These are phyloP conservation scores for Trematosphaeria pertusa DNA, from an alignment of 2,329 filamentous ascomycete genomes.

Conservation along the genomic window DNA sequence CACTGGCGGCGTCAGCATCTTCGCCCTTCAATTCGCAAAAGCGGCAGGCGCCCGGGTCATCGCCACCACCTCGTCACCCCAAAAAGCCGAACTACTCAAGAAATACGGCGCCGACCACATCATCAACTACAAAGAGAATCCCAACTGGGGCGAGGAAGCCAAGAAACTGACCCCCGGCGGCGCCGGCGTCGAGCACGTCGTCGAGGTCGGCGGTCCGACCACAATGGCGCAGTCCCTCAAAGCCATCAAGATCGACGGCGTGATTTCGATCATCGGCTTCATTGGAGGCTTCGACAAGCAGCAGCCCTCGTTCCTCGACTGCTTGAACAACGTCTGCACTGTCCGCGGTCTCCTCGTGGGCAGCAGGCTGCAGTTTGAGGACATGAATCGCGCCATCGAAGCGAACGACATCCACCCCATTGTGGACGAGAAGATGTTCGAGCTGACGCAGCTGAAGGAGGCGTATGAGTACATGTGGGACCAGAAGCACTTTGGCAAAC, in stretches of 20 bases:
- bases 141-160: slow-evolving; percentile 63
- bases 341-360: slow-evolving; percentile 66
- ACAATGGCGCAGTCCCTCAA: slow-evolving; percentile 62
- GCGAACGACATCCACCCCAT: slow-evolving; percentile 65
- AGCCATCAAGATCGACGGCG: slow-evolving; percentile 61
- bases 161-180: slow-evolving; percentile 59
- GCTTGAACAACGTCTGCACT: slow-evolving; percentile 57
- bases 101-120: slow-evolving; percentile 63
- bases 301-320: slow-evolving; percentile 61
- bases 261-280: slow-evolving; percentile 63
- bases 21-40: slow-evolving; percentile 65
- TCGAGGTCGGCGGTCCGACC: slow-evolving; percentile 71
- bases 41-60: slow-evolving; percentile 64
- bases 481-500: slow-evolving; percentile 54
- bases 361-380: slow-evolving; percentile 62
- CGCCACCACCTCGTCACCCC: slow-evolving; percentile 61
- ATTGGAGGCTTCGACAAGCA: slow-evolving; percentile 58
- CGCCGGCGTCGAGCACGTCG: slow-evolving; percentile 66
- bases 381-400: slow-evolving; percentile 66
- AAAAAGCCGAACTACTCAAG: slow-evolving; percentile 60
- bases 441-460: slow-evolving; percentile 59
- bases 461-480: slow-evolving; percentile 59
- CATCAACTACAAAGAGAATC: slow-evolving; percentile 62
- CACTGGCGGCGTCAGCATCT: slow-evolving; percentile 73
- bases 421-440: slow-evolving; percentile 65